A percentile compares a stretch with the other conserved stretches of the same genome.
Evolutionary conservation across 2,329 filamentous ascomycete species (phyloP).

Genomic region (Colletotrichum limetticola): DNA sequence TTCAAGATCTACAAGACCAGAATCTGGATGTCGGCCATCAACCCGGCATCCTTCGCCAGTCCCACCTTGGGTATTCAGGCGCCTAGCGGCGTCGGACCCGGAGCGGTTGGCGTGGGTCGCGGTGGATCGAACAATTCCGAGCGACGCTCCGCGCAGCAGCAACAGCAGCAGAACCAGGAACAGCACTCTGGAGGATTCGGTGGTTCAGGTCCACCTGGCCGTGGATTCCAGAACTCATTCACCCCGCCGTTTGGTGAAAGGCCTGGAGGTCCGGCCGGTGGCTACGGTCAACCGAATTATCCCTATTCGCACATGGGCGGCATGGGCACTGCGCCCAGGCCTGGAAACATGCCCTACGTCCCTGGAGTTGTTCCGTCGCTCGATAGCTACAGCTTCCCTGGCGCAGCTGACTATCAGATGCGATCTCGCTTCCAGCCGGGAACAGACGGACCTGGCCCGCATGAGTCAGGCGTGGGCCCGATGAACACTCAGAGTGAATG

Average conservation of each 20-base stretch:
- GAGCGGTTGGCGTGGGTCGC: constrained; percentile 70
- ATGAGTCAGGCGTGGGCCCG: constrained; percentile 37
- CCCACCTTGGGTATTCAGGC: constrained; percentile 78
- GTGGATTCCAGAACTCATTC: constrained; percentile 56
- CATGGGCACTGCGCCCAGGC: constrained; percentile 45
- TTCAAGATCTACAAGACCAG: constrained; percentile 99
- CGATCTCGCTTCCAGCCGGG: constrained; percentile 59
- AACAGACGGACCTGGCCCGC: constrained; percentile 45
- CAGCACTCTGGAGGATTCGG: constrained; percentile 49
- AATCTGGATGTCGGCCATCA: constrained; percentile 99
- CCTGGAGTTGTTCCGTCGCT: constrained; percentile 51
- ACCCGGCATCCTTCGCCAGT: constrained; percentile 92
- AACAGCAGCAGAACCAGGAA: constrained; percentile 46
- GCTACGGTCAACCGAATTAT: constrained; percentile 51
- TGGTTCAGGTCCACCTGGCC: constrained; percentile 48
- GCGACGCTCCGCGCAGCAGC: constrained; percentile 57
- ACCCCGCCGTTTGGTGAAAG: constrained; percentile 55
- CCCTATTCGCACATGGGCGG: constrained; percentile 41
- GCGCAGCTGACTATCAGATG: constrained; percentile 58
- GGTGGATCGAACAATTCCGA: constrained; percentile 50
- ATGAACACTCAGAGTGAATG: constrained; percentile 63
- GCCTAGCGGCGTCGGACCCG: constrained; percentile 73
- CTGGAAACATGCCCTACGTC: constrained; percentile 49
- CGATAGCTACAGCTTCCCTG: constrained; percentile 57
- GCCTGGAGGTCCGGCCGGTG: constrained; percentile 48